phyloP scores from a whole-genome alignment of 1,284 basidiomycete genomes.

The Dichomitus squalens region DNA sequence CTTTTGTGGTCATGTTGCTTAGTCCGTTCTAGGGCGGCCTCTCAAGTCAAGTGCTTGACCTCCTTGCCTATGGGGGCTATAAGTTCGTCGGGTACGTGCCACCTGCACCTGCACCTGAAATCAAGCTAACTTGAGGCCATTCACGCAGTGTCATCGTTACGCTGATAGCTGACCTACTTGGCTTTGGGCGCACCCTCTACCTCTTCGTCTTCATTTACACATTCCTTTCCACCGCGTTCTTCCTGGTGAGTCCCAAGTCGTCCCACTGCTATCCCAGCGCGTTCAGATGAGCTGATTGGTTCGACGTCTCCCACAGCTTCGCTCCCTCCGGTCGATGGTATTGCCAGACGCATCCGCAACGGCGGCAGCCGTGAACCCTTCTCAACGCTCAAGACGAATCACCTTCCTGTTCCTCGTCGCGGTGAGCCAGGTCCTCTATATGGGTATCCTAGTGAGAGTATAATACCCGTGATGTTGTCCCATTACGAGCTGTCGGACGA shows the following conservation, averaged over 20 bases:
- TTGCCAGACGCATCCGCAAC: constrained; percentile 65
- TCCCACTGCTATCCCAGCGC: background rate
- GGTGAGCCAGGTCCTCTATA: constrained; percentile 80
- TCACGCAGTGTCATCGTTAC: constrained; percentile 69
- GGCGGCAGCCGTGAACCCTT: constrained; percentile 69
- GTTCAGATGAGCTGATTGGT: background rate
- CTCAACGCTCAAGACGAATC: constrained; percentile 79
- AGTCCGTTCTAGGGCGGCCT: constrained; percentile 40
- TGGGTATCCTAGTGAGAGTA: constrained; percentile 73
- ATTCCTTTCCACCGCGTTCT: constrained; percentile 91
- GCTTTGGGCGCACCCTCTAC: constrained; percentile 67
- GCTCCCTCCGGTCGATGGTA: constrained; percentile 89
- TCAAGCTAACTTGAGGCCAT: background rate
- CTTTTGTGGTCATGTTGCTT: background rate
- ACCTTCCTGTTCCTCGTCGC: constrained; percentile 85
- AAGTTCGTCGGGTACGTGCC: constrained; percentile 89
- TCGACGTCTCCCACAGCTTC: constrained; percentile 61
- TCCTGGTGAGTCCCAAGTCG: constrained; percentile 67
- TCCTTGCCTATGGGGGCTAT: constrained; percentile 89
- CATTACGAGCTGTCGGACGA: background rate
- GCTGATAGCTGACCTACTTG: constrained; percentile 62
- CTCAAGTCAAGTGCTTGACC: constrained; percentile 71
- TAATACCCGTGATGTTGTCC: constrained; percentile 25
- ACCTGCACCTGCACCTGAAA: background rate
- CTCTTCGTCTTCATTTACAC: constrained; percentile 80